phyloP scores from a whole-genome alignment of 495 filamentous ascomycete species.

The Talaromyces liani region DNA sequence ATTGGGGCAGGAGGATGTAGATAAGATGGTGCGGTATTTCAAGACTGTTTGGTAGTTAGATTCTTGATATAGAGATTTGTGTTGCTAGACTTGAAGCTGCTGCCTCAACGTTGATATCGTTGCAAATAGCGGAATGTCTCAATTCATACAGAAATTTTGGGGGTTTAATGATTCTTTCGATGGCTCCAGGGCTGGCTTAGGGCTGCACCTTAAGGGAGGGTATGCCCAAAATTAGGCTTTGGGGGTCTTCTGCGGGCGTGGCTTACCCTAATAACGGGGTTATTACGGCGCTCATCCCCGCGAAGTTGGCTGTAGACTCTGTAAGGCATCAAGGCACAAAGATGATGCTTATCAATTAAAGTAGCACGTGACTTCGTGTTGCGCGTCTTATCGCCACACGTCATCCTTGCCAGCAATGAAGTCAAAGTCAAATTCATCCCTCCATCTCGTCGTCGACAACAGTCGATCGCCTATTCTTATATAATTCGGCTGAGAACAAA shows the following conservation, averaged over 20 bases:
- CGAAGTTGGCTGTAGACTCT: neutral
- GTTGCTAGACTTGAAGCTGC: neutral
- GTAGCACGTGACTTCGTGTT: constrained; percentile 1
- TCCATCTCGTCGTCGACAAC: neutral
- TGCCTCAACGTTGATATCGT: neutral
- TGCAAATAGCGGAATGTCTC: neutral
- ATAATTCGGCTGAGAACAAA: constrained; percentile 12
- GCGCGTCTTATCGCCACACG: constrained; percentile 6
- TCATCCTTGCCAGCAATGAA: neutral
- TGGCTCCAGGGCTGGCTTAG: too few species aligned
- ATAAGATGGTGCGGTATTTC: constrained; percentile 20
- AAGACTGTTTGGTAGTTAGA: neutral
- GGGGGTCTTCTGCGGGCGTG: too few species aligned
- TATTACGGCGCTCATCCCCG: too few species aligned
- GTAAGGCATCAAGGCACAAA: neutral
- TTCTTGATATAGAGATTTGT: neutral
- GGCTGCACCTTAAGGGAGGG: neutral
- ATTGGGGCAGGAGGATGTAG: constrained; percentile 13
- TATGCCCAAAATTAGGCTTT: neutral
- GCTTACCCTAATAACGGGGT: too few species aligned
- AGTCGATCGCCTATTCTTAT: neutral
- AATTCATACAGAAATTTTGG: neutral
- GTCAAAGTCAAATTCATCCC: neutral
- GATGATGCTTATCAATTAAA: neutral
- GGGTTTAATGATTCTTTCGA: neutral